These are phyloP conservation scores for Mycosphaerelloides madeirae DNA, from an alignment of 2,329 filamentous ascomycete genomes.

Conservation along the genomic window DNA sequence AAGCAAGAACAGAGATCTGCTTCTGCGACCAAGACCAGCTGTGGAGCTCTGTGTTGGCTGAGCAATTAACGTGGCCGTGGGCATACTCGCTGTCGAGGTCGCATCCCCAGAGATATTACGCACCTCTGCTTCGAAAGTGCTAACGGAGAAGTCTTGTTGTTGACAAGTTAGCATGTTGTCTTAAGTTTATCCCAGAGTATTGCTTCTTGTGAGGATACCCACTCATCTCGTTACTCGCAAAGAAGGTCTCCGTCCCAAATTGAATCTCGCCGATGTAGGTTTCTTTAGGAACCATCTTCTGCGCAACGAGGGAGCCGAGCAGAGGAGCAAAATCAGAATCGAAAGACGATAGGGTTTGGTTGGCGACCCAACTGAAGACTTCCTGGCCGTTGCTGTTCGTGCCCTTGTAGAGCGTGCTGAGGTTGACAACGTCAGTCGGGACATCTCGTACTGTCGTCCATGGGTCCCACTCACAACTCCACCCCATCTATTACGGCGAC, in stretches of 20 bases:
- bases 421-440: conserved; percentile 1
- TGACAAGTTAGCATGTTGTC: too few relatives aligned
- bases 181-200: too few relatives aligned
- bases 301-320: conserved; percentile 9
- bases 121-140: too few relatives aligned
- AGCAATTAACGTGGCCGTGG: too few relatives aligned
- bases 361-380: conserved; percentile 18
- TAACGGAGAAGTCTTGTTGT: too few relatives aligned
- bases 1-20: too few relatives aligned
- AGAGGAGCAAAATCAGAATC: conserved; percentile 16
- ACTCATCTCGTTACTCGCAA: conserved; percentile 13
- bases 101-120: too few relatives aligned
- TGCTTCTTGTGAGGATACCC: too few relatives aligned
- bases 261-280: conserved; percentile 17
- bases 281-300: conserved; percentile 9
- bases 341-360: conserved; percentile 14
- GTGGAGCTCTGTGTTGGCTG: too few relatives aligned
- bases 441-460: too few relatives aligned
- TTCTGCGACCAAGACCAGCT: too few relatives aligned
- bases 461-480: conserved; percentile 10
- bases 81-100: too few relatives aligned
- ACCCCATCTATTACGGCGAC: conserved; percentile 5
- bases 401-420: conserved; percentile 17
- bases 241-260: conserved; percentile 17
- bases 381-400: conserved; percentile 14